Evolutionary conservation across 2,329 filamentous ascomycete genomes (phyloP).

Genomic region (Pestalotiopsis sp.): DNA sequence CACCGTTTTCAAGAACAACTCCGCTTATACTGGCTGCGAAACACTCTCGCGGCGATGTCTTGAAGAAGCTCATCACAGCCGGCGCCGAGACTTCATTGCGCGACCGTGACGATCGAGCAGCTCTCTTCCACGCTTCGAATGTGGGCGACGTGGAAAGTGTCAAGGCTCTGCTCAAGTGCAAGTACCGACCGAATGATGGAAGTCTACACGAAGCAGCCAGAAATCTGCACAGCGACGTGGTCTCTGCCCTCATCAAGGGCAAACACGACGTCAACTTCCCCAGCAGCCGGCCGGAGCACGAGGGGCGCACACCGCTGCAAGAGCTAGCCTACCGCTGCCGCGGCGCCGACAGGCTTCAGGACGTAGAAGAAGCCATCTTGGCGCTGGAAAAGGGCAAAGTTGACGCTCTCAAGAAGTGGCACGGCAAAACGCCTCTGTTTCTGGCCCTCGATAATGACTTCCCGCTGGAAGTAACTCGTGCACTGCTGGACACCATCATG

Average conservation of each 20-base stretch:
- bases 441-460: conserved; percentile 30
- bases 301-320: conserved; percentile 28
- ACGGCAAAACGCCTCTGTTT: conserved; percentile 30
- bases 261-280: conserved; percentile 29
- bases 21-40: conserved; percentile 25
- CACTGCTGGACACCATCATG: neutral
- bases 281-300: conserved; percentile 24
- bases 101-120: conserved; percentile 24
- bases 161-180: conserved; percentile 24
- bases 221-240: conserved; percentile 25
- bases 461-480: neutral
- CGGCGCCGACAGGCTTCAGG: conserved; percentile 17
- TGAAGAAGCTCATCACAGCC: conserved; percentile 20
- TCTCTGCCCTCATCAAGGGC: conserved; percentile 25
- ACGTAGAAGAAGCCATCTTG: conserved; percentile 24
- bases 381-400: conserved; percentile 25
- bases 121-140: conserved; percentile 30
- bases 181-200: conserved; percentile 28
- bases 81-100: conserved; percentile 23
- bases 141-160: conserved; percentile 25
- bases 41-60: conserved; percentile 19
- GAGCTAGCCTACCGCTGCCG: conserved; percentile 25
- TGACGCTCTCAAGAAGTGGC: conserved; percentile 26
- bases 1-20: conserved; percentile 22
- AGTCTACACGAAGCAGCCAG: conserved; percentile 34